A percentile compares a stretch with the other conserved stretches of the same genome.
Conservation (phyloP, 352 stramenopile genomes). For the Phytophthora hibernalis region DNA sequence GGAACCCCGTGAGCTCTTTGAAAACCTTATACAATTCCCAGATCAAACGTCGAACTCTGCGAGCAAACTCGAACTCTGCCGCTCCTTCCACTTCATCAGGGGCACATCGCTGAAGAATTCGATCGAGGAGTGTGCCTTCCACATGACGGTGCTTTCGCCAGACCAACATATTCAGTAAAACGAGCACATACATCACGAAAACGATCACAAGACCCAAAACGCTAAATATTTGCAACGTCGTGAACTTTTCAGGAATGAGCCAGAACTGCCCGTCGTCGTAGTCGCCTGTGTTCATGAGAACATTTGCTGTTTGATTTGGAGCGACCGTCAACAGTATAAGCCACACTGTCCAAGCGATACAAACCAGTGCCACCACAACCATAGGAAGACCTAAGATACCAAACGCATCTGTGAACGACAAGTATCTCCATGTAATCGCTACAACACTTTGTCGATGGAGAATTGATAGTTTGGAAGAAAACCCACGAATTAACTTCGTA, state of each 20-base stretch:
- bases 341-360: conserved; percentile 41
- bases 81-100: not conserved
- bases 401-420: conserved; percentile 36
- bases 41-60: conserved; percentile 9
- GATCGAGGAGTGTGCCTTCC: conserved; percentile 12
- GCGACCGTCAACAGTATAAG: conserved; percentile 37
- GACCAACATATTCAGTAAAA: conserved; percentile 37
- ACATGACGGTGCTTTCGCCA: conserved; percentile 23
- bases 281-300: conserved; percentile 42
- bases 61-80: not conserved
- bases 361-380: conserved; percentile 31
- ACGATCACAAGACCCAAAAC: conserved; percentile 22
- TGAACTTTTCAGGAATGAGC: conserved; percentile 36
- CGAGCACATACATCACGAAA: conserved; percentile 10
- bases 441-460: conserved; percentile 16
- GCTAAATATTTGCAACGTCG: conserved; percentile 17
- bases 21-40: conserved; percentile 32
- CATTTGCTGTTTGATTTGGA: conserved; percentile 43
- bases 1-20: conserved; percentile 36
- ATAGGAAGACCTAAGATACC: conserved; percentile 30
- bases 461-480: not conserved
- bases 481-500: not conserved
- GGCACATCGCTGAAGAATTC: conserved; percentile 9
- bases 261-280: conserved; percentile 51
- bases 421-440: conserved; percentile 14